Percentiles rank a stretch among this genome's conserved stretches.
These are phyloP conservation scores for Penicillium thymicola DNA, from an alignment of 2,329 filamentous ascomycete genomes.

Conservation along the genomic window DNA sequence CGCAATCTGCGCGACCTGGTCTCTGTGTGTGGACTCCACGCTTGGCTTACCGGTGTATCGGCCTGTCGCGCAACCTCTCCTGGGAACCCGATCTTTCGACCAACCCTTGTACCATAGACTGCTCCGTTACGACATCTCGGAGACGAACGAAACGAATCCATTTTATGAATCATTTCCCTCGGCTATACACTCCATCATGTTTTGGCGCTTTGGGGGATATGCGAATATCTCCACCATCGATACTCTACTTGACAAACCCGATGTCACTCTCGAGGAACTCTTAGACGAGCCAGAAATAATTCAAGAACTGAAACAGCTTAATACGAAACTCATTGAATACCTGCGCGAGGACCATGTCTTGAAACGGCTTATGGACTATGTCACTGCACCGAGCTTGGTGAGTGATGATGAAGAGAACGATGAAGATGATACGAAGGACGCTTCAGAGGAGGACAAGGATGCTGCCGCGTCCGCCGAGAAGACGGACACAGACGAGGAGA, in stretches of 20 bases:
- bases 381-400: constrained; percentile 67
- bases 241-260: constrained; percentile 89
- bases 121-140: constrained; percentile 28
- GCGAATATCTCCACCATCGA: constrained; percentile 96
- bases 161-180: constrained; percentile 38
- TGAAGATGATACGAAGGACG: constrained; percentile 47
- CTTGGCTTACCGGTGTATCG: constrained; percentile 16
- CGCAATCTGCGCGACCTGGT: constrained; percentile 14
- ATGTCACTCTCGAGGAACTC: constrained; percentile 92
- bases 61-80: constrained; percentile 18
- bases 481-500: constrained; percentile 33
- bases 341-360: constrained; percentile 83
- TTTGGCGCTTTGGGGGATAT: constrained; percentile 99
- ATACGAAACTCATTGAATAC: constrained; percentile 95
- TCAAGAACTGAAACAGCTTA: constrained; percentile 96
- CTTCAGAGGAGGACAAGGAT: constrained; percentile 26
- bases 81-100: constrained; percentile 10
- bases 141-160: constrained; percentile 23
- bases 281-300: constrained; percentile 95
- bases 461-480: constrained; percentile 19
- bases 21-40: constrained; percentile 20
- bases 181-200: constrained; percentile 68
- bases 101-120: constrained; percentile 27
- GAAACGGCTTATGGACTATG: constrained; percentile 83
- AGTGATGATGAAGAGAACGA: constrained; percentile 53